Evolutionary conservation across 2,329 filamentous ascomycete genomes (phyloP).

Genomic region (Xylariaceae sp.): DNA sequence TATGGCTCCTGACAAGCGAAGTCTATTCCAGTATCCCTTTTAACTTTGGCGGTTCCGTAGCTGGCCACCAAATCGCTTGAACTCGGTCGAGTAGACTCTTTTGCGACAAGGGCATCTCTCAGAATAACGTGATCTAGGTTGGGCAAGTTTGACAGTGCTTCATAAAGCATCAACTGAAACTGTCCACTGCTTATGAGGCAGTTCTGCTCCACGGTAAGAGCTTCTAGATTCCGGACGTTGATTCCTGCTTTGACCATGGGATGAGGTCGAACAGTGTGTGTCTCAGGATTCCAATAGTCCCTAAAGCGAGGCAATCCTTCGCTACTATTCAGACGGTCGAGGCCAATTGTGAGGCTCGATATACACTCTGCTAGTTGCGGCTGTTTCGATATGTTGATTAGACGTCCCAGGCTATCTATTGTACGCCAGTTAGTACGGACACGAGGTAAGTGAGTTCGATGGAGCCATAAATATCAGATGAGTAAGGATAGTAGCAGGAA

Average conservation of each 20-base stretch:
- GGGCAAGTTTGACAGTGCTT: slow-evolving; percentile 24
- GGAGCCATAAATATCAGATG: neutral
- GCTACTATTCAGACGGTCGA: slow-evolving; percentile 26
- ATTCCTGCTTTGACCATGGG: slow-evolving; percentile 16
- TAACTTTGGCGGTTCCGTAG: slow-evolving; percentile 23
- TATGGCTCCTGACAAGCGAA: slow-evolving; percentile 13
- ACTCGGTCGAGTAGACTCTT: slow-evolving; percentile 7
- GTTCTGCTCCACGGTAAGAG: slow-evolving; percentile 26
- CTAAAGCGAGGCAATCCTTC: slow-evolving; percentile 20
- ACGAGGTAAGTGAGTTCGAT: neutral
- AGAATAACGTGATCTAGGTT: slow-evolving; percentile 24
- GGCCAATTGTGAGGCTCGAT: slow-evolving; percentile 29
- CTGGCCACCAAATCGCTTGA: slow-evolving; percentile 18
- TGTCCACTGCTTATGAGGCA: slow-evolving; percentile 29
- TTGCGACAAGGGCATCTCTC: slow-evolving; percentile 17
- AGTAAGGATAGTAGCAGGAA: neutral
- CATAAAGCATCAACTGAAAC: slow-evolving; percentile 25
- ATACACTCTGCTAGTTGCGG: slow-evolving; percentile 20
- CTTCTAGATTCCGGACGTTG: slow-evolving; percentile 22
- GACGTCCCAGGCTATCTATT: slow-evolving; percentile 24
- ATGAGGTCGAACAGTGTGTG: slow-evolving; percentile 1
- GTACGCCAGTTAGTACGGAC: neutral
- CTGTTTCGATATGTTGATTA: slow-evolving; percentile 28
- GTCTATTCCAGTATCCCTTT: slow-evolving; percentile 25
- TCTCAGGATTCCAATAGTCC: slow-evolving; percentile 11